phyloP scores from a whole-genome alignment of 1,139 yeast genomes.

The Magnusiomyces ingens region DNA sequence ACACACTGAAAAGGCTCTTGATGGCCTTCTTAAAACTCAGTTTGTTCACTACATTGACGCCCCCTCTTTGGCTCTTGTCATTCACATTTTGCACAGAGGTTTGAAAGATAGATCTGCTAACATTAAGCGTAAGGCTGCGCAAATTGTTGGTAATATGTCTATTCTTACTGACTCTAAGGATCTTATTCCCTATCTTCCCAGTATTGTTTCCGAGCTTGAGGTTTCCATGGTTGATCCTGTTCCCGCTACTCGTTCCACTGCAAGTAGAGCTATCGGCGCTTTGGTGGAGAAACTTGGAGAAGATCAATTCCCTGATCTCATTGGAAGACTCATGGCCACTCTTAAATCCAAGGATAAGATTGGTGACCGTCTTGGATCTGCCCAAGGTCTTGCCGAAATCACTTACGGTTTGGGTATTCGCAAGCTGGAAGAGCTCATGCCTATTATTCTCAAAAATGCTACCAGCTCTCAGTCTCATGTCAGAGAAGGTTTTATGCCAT shows the following conservation, averaged over 20 bases:
- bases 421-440: constrained; percentile 83
- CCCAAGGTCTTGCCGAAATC: constrained; percentile 94
- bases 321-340: constrained; percentile 70
- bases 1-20: constrained; percentile 81
- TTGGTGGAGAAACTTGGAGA: constrained; percentile 95
- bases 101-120: constrained; percentile 89
- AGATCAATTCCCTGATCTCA: constrained; percentile 87
- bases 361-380: constrained; percentile 94
- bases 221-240: constrained; percentile 98
- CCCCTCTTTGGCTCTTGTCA: constrained; percentile 89
- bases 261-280: constrained; percentile 95
- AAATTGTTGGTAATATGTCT: constrained; percentile 98
- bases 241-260: constrained; percentile 94
- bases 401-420: constrained; percentile 82
- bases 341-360: constrained; percentile 73
- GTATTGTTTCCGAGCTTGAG: constrained; percentile 75
- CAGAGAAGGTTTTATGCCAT: constrained; percentile 90
- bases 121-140: constrained; percentile 90
- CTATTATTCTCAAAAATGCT: constrained; percentile 70
- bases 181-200: constrained; percentile 71
- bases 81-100: constrained; percentile 93
- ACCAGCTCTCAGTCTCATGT: constrained; percentile 58
- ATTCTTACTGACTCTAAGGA: constrained; percentile 87
- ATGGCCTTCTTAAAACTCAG: constrained; percentile 79
- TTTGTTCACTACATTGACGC: constrained; percentile 98